Evolutionary conservation across 2,329 filamentous ascomycete genomes (phyloP).

Genomic region (Aspergillus glaucus): DNA sequence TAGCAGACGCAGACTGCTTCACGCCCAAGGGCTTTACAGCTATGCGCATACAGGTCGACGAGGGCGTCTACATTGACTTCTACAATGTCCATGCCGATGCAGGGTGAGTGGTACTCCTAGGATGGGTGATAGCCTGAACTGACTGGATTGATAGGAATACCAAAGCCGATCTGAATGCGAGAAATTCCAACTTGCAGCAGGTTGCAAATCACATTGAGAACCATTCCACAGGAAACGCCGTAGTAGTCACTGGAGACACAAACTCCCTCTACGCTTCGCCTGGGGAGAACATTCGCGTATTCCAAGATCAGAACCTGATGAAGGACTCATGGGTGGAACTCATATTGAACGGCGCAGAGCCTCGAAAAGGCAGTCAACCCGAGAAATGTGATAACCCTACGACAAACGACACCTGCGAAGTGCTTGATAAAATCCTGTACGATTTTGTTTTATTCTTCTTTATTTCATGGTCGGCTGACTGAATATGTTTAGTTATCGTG

Average conservation of each 20-base stretch:
- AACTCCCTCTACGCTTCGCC: constrained; percentile 59
- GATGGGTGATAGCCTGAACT: background rate
- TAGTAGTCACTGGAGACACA: constrained; percentile 59
- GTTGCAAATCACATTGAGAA: constrained; percentile 52
- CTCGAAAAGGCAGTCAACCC: constrained; percentile 33
- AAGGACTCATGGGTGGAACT: constrained; percentile 57
- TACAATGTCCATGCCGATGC: constrained; percentile 66
- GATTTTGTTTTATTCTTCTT: constrained; percentile 6
- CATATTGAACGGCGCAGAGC: constrained; percentile 42
- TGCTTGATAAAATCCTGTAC: constrained; percentile 59
- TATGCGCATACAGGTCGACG: constrained; percentile 52
- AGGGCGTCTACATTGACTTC: constrained; percentile 53
- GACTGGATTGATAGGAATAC: background rate
- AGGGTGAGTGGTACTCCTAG: constrained; percentile 31
- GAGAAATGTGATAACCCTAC: constrained; percentile 53
- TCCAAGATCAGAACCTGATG: constrained; percentile 48
- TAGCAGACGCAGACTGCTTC: constrained; percentile 54
- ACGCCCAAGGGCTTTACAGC: constrained; percentile 66
- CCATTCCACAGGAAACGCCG: constrained; percentile 54
- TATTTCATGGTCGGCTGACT: background rate
- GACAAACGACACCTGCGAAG: constrained; percentile 52
- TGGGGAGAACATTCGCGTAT: constrained; percentile 48
- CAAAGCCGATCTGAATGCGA: constrained; percentile 48
- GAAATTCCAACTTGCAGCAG: constrained; percentile 56
- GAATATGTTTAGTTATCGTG: constrained; percentile 14